Base-by-base conservation (phyloP, 257 asterid species). In the Nicotiana noctiflora region DNA sequence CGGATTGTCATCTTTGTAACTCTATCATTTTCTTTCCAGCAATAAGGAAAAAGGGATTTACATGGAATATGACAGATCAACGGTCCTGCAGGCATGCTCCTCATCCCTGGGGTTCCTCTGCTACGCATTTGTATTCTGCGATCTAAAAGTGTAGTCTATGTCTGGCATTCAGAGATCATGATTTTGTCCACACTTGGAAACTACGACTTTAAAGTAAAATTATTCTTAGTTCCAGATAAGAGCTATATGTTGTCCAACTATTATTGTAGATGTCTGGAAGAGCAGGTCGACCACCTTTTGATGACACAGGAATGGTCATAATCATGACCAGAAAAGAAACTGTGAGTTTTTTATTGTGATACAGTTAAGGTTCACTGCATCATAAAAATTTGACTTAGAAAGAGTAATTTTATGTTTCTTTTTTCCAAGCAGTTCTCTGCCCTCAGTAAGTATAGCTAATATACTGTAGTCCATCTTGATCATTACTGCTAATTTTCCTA, bases 271-370 rank as follows among this genome's bases (percentile, higher is more conserved):
- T 95, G 99, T 89, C 94, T 81, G 99, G 98, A 85, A 92, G 99
- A 86, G 99, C 99, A 64, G 99, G 98, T 61, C 98, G 99, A 81
- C 99, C 97, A 66, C 99, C 98, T 46, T 95, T 93, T 88, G 99
- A 95, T 84, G 97, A 95, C 87, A 91, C 98, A 4, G 99, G 99
- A 82, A 89, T 87, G 83, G 98, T 92, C 89, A 88, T 95, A 86
- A 95, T 95, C 84, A 95, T 95, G 99, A 95, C 99, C 86, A 92
- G 99, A 87, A 92, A 79, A 87, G 99, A 90, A 90, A 93, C 99
- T 32, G 99, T 95, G 88, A 84, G 79, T 82, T 40, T 56, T 59
- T 67, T 23, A 25, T 81, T n/a, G 52, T 27, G 37, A 29, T 44
- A 21, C 14, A 70, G 37, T 21, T 40, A 23, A 70, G 59, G 57